Conservation (phyloP, 176 grass and related monocot genomes). For the Ampelocalamus luodianensis region DNA sequence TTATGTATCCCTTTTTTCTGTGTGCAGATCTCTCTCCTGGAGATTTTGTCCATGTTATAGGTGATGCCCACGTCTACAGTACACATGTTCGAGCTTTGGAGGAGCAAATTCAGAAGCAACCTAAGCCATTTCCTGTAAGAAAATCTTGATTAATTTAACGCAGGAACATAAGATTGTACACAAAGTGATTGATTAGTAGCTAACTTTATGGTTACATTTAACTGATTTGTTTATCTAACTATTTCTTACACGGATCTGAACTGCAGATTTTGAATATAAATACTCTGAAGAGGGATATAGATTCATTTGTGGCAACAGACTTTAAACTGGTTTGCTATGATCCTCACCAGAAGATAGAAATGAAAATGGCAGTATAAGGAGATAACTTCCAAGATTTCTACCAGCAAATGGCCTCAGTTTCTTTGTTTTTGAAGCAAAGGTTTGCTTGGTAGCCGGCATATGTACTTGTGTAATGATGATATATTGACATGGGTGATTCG, state of each 20-base stretch:
- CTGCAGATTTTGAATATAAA: slow-evolving; percentile 82
- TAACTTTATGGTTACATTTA: not conserved
- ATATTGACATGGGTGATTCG: not conserved
- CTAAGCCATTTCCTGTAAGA: slow-evolving; percentile 89
- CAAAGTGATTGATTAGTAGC: not conserved
- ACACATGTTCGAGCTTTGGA: slow-evolving; percentile 81
- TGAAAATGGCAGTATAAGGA: slow-evolving; percentile 13
- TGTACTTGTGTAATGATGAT: not conserved
- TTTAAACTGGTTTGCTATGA: slow-evolving; percentile 72
- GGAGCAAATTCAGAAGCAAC: slow-evolving; percentile 82
- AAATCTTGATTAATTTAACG: not conserved
- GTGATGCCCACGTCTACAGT: slow-evolving; percentile 85
- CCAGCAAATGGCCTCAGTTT: not conserved
- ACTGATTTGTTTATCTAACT: not conserved
- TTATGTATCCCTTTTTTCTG: not conserved
- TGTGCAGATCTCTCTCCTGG: slow-evolving; percentile 70
- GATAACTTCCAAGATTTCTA: no score
- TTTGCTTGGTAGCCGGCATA: not conserved
- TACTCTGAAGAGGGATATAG: slow-evolving; percentile 79
- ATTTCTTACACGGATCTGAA: not conserved
- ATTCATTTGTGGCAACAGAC: slow-evolving; percentile 81
- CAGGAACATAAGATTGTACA: not conserved
- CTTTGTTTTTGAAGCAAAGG: not conserved
- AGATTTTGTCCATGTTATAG: slow-evolving; percentile 85
- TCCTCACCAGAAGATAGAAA: slow-evolving; percentile 92